Percentiles rank a stretch among this genome's conserved stretches.
Evolutionary conservation across 225 moss, liverwort and hornwort species (phyloP).

Genomic region (Physcomitrellopsis africana): DNA sequence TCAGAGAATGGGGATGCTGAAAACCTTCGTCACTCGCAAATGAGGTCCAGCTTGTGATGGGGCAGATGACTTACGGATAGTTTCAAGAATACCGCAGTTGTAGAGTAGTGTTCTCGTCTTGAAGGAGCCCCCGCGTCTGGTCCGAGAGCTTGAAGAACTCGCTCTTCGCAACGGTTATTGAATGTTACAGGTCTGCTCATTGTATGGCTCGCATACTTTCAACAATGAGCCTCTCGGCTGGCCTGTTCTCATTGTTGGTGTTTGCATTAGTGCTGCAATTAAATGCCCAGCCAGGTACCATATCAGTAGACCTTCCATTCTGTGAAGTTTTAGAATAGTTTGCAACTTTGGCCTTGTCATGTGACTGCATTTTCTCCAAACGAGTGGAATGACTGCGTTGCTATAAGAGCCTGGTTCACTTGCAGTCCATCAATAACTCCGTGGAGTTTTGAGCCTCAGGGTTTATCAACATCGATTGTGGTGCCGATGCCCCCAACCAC

Average conservation of each 20-base stretch:
- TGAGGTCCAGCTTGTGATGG: background rate
- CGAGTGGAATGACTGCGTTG: background rate
- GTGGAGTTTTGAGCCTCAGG: constrained; percentile 30
- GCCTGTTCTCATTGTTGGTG: constrained; percentile 28
- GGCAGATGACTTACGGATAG: background rate
- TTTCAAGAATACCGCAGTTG: background rate
- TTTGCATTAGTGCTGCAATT: constrained; percentile 25
- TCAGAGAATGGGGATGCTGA: background rate
- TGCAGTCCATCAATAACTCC: background rate
- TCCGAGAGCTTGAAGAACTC: background rate
- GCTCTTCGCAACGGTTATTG: background rate
- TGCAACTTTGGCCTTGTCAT: constrained; percentile 1
- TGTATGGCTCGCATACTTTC: background rate
- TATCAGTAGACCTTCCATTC: background rate
- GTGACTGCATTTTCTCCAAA: too few species aligned
- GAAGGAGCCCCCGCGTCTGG: too few species aligned
- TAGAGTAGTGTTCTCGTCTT: background rate
- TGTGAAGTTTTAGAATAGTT: background rate
- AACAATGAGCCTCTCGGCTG: constrained; percentile 17
- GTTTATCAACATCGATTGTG: constrained; percentile 57
- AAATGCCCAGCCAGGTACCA: constrained; percentile 47
- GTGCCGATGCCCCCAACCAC: constrained; percentile 35
- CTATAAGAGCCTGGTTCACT: background rate
- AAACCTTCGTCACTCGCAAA: background rate
- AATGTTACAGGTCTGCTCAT: constrained; percentile 22